Conservation (phyloP, 306 rosid species). For the Vachellia collinsii region DNA sequence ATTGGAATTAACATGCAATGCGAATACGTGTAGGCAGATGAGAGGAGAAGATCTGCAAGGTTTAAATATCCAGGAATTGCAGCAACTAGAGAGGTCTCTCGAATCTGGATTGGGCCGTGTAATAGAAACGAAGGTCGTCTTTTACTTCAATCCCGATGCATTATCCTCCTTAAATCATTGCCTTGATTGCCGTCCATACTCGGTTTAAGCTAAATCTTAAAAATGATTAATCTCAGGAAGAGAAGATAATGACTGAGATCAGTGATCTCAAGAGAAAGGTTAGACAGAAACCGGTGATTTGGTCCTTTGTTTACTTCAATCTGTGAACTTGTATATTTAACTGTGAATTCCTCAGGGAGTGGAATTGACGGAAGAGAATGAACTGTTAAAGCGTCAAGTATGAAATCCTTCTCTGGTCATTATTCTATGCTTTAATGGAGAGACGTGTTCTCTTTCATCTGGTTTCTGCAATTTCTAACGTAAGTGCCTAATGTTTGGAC, state of each 20-base stretch:
- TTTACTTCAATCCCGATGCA: not conserved
- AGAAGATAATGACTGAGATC: constrained; percentile 78
- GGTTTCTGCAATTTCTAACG: constrained; percentile 9
- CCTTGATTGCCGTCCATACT: not conserved
- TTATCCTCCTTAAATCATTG: not conserved
- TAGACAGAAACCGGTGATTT: constrained; percentile 41
- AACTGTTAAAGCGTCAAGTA: constrained; percentile 70
- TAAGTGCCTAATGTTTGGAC: constrained; percentile 12
- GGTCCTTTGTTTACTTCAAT: not conserved
- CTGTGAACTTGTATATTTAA: not conserved
- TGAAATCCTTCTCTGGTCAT: not conserved
- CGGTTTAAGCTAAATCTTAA: not conserved
- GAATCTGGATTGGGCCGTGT: constrained; percentile 81
- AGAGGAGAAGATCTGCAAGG: constrained; percentile 96
- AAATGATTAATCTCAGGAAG: constrained; percentile 53
- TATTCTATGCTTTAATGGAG: not conserved
- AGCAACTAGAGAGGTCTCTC: constrained; percentile 72
- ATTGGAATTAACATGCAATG: constrained; percentile 5
- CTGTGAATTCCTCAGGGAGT: constrained; percentile 54
- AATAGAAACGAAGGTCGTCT: constrained; percentile 66
- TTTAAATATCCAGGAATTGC: constrained; percentile 70
- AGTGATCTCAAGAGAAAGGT: constrained; percentile 80
- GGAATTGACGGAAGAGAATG: constrained; percentile 74
- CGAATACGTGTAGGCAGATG: constrained; percentile 60
- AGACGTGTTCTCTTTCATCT: not conserved